Percentiles rank a stretch among this genome's conserved stretches.
phyloP scores from a whole-genome alignment of 768 basidiomycete genomes.

The Kwoniella sp. region DNA sequence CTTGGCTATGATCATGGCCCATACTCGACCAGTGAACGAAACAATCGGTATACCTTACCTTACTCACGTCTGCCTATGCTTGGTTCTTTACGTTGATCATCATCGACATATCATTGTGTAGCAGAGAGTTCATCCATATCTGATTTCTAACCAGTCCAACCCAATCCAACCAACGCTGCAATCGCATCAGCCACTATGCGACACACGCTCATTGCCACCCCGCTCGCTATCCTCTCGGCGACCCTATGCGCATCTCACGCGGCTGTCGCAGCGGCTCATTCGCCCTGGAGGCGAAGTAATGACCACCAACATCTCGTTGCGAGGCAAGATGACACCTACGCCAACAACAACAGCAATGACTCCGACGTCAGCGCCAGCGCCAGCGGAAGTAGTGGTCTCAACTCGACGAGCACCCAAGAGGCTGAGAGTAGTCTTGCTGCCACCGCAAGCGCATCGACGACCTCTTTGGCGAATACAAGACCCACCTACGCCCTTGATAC shows the following conservation, averaged over 20 bases:
- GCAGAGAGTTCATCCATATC: not conserved
- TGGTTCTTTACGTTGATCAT: too few species aligned
- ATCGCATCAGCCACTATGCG: not conserved
- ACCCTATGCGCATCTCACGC: not conserved
- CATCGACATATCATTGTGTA: too few species aligned
- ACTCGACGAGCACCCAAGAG: too few species aligned
- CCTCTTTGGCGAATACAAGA: not conserved
- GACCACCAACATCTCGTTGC: not conserved
- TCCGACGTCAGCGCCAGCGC: too few species aligned
- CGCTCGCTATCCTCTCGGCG: not conserved
- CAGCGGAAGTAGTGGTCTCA: too few species aligned
- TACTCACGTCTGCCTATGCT: too few species aligned
- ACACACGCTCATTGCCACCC: slow-evolving; percentile 1
- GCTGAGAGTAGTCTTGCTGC: too few species aligned
- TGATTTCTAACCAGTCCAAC: not conserved
- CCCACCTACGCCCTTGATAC: not conserved
- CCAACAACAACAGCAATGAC: too few species aligned
- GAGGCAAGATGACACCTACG: not conserved
- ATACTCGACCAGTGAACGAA: too few species aligned
- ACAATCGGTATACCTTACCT: too few species aligned
- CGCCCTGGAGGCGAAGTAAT: not conserved
- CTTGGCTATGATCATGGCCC: too few species aligned
- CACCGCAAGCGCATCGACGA: not conserved
- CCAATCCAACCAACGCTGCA: not conserved
- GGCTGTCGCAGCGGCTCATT: not conserved